Percentiles rank a stretch among this genome's conserved stretches.
These are phyloP conservation scores for Apium graveolens DNA, from an alignment of 129 eudicot species.

Conservation along the genomic window DNA sequence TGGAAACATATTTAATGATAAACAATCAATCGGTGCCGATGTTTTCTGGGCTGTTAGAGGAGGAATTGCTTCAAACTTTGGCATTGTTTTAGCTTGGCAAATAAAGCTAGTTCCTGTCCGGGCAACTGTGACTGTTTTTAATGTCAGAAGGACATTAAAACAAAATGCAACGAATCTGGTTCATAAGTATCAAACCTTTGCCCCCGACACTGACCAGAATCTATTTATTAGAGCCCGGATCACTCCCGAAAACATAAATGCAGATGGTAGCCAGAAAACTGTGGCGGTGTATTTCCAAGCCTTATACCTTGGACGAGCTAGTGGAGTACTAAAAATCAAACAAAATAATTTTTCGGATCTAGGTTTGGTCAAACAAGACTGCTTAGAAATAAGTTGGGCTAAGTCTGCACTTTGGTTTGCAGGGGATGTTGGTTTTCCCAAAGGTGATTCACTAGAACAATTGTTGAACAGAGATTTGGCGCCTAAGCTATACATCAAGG, in stretches of 20 bases:
- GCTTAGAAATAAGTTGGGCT: constrained; percentile 26
- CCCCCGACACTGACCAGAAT: no score
- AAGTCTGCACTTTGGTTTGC: constrained; percentile 15
- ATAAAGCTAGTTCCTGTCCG: no score
- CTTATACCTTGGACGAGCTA: constrained; percentile 15
- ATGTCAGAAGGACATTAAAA: no score
- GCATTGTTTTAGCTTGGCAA: no score
- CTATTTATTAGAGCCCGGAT: no score
- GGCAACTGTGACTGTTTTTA: no score
- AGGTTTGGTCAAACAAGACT: constrained; percentile 10
- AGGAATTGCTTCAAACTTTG: no score
- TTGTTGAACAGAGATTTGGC: neutral
- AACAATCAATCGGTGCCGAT: neutral
- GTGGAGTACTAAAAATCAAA: neutral
- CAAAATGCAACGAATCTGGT: no score
- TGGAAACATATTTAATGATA: neutral
- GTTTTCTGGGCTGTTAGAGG: constrained; percentile 26
- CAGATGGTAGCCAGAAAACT: constrained; percentile 7
- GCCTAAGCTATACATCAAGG: constrained; percentile 3
- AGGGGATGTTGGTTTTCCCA: neutral
- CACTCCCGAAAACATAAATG: no score
- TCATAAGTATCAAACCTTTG: no score
- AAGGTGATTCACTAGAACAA: neutral
- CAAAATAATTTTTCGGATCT: constrained; percentile 11
- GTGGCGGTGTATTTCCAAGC: constrained; percentile 7